Evolutionary conservation across 768 basidiomycete genomes (phyloP).

Genomic region (Trametes punicea): DNA sequence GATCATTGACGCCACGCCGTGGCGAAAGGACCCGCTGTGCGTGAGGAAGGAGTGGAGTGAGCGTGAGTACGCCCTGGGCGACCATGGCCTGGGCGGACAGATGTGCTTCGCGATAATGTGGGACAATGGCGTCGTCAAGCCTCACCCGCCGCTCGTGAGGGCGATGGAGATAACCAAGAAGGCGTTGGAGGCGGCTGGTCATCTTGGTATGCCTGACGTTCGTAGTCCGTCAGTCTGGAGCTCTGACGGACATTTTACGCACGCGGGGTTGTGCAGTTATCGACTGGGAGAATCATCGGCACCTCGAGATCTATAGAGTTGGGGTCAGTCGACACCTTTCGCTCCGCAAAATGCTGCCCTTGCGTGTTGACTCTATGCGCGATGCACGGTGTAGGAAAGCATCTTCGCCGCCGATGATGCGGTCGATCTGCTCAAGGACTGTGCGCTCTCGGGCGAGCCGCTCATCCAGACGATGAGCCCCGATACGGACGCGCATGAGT

Average conservation of each 20-base stretch:
- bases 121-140: conserved; percentile 57
- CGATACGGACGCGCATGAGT: conserved; percentile 29
- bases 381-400: conserved; percentile 26
- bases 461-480: conserved; percentile 38
- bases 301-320: conserved; percentile 41
- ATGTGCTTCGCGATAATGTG: conserved; percentile 60
- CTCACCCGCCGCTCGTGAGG: conserved; percentile 64
- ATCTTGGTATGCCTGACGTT: conserved; percentile 48
- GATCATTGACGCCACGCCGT: conserved; percentile 52
- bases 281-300: conserved; percentile 61
- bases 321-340: conserved; percentile 18
- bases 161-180: conserved; percentile 54
- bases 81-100: conserved; percentile 41
- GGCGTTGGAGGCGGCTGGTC: conserved; percentile 60
- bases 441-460: conserved; percentile 43
- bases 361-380: neutral
- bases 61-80: conserved; percentile 41
- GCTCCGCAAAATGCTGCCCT: neutral
- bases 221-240: neutral
- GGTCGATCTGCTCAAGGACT: conserved; percentile 35
- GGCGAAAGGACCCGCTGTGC: conserved; percentile 52
- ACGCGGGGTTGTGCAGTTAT: conserved; percentile 61
- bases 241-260: neutral
- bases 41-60: conserved; percentile 47
- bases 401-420: conserved; percentile 42